These are phyloP conservation scores for Sclerotinia subarctica DNA, from an alignment of 2,329 filamentous ascomycete genomes.

Conservation along the genomic window DNA sequence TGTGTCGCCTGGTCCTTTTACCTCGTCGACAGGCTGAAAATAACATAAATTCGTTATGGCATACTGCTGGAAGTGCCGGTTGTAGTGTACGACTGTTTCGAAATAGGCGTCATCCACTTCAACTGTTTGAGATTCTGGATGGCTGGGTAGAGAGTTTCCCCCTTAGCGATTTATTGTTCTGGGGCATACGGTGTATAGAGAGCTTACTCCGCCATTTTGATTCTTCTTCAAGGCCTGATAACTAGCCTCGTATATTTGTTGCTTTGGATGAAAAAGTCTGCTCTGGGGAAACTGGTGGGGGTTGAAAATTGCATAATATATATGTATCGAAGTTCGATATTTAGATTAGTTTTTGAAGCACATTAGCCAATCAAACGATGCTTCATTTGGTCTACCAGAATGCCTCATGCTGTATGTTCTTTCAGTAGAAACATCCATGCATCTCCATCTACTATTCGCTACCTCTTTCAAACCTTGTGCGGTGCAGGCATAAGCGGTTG, in stretches of 20 bases:
- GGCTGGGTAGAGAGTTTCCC: background rate
- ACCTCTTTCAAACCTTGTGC: background rate
- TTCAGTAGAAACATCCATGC: background rate
- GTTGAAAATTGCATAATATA: background rate
- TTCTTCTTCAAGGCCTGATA: background rate
- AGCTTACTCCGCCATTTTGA: slow-evolving; percentile 11
- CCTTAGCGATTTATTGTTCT: background rate
- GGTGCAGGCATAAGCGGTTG: slow-evolving; percentile 1
- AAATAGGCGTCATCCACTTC: slow-evolving; percentile 56
- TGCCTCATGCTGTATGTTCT: background rate
- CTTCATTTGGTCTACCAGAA: background rate
- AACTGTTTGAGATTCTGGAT: slow-evolving; percentile 28
- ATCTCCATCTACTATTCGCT: background rate
- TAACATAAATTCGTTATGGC: slow-evolving; percentile 63
- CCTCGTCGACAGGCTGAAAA: slow-evolving; percentile 69
- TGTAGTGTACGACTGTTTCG: slow-evolving; percentile 58
- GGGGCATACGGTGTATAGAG: background rate
- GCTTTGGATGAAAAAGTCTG: background rate
- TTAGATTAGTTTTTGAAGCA: background rate
- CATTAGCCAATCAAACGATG: slow-evolving; percentile 8
- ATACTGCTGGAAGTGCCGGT: slow-evolving; percentile 65
- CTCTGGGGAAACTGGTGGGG: background rate
- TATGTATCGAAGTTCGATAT: background rate
- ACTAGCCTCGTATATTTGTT: background rate
- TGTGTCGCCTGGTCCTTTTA: slow-evolving; percentile 39